Conservation (phyloP, 2,329 filamentous ascomycete species). For the Diaporthe caulivora region DNA sequence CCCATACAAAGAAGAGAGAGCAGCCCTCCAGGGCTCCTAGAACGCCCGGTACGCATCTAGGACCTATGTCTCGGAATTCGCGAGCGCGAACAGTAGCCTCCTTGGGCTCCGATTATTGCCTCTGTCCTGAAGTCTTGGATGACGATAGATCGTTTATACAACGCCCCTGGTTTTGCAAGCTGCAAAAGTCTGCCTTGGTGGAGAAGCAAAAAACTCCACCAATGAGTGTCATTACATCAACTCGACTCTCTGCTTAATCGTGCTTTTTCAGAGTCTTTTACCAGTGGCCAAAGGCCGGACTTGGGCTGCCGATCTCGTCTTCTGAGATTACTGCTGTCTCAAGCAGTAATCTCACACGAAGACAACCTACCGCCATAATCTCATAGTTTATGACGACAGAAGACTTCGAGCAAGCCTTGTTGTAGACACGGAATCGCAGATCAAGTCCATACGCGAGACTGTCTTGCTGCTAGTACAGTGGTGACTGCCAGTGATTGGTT, state of each 20-base stretch:
- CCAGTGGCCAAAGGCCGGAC: too few species aligned
- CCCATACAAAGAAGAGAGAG: background rate
- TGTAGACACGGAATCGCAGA: background rate
- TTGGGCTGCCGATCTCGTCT: too few species aligned
- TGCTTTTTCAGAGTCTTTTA: background rate
- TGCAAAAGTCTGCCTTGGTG: background rate
- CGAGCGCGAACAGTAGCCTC: rapidly evolving
- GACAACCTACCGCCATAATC: background rate
- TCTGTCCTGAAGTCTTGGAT: background rate
- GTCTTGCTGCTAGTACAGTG: background rate
- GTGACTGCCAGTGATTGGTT: background rate
- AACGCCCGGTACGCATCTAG: background rate
- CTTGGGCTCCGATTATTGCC: background rate
- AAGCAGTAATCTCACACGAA: background rate
- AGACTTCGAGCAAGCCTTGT: background rate
- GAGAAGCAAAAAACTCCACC: background rate
- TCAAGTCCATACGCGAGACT: background rate
- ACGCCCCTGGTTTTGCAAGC: too few species aligned
- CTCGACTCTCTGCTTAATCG: too few species aligned
- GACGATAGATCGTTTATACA: too few species aligned
- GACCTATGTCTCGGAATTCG: background rate
- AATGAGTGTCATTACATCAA: background rate
- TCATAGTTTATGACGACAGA: too few species aligned
- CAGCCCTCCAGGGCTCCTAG: too few species aligned
- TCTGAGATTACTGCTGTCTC: background rate